These are phyloP conservation scores for Cyberlindnera samutprakarnensis DNA, from an alignment of 805 yeast genomes.

Conservation along the genomic window DNA sequence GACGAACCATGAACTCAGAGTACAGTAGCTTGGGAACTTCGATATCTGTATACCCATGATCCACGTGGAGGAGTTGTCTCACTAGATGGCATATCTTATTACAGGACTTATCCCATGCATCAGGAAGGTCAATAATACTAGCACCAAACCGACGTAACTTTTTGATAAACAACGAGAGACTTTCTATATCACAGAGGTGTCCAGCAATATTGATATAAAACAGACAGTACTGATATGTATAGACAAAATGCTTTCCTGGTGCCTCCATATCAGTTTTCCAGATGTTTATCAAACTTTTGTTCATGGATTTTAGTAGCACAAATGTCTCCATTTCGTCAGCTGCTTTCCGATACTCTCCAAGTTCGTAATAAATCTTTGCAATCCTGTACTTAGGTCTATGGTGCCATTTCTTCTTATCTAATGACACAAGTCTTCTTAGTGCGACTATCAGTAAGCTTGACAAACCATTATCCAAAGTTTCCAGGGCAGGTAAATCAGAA, in stretches of 20 bases:
- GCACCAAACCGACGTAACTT: slow-evolving; percentile 74
- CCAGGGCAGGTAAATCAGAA: slow-evolving; percentile 14
- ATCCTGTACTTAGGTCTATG: slow-evolving; percentile 74
- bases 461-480: slow-evolving; percentile 12
- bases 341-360: slow-evolving; percentile 47
- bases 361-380: slow-evolving; percentile 51
- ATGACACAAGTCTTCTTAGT: slow-evolving; percentile 37
- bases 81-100: slow-evolving; percentile 43
- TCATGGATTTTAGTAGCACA: slow-evolving; percentile 57
- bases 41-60: slow-evolving; percentile 42
- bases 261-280: slow-evolving; percentile 93
- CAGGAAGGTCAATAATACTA: slow-evolving; percentile 59
- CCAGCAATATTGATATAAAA: slow-evolving; percentile 54
- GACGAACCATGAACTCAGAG: slow-evolving; percentile 33
- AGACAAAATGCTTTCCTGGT: slow-evolving; percentile 88
- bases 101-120: slow-evolving; percentile 62
- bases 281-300: slow-evolving; percentile 68
- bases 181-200: slow-evolving; percentile 46
- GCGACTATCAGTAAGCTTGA: slow-evolving; percentile 36
- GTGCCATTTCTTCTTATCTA: slow-evolving; percentile 87
- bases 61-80: slow-evolving; percentile 36
- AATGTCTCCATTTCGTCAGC: slow-evolving; percentile 54
- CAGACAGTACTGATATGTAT: slow-evolving; percentile 59
- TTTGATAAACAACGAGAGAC: slow-evolving; percentile 53
- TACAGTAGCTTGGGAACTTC: slow-evolving; percentile 38